phyloP scores from a whole-genome alignment of 306 rosid genomes.

The Dalbergia cultrata region DNA sequence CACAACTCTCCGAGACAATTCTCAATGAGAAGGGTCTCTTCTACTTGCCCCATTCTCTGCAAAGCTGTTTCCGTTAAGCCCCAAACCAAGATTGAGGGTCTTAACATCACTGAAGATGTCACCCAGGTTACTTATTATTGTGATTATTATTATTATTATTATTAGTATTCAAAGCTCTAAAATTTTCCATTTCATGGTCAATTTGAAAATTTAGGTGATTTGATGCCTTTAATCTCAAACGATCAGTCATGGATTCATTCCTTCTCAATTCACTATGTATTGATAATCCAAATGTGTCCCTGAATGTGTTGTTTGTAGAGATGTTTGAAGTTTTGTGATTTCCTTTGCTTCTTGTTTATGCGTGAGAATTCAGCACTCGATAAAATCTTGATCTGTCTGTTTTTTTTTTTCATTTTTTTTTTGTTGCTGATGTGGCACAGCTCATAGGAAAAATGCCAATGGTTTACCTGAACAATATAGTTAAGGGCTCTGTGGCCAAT shows the following conservation, averaged over 20 bases:
- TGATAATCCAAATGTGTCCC: neutral
- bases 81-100: constrained; percentile 74
- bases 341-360: constrained; percentile 30
- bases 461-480: constrained; percentile 90
- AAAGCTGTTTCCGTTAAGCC: constrained; percentile 73
- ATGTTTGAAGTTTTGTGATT: neutral
- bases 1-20: constrained; percentile 27
- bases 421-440: constrained; percentile 61
- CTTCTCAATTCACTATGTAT: neutral
- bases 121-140: constrained; percentile 59
- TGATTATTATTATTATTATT: no score
- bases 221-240: neutral
- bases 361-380: neutral
- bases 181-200: neutral
- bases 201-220: neutral
- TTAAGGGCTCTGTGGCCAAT: constrained; percentile 84
- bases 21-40: constrained; percentile 35
- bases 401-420: constrained; percentile 6
- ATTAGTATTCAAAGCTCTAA: neutral
- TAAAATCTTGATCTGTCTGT: constrained; percentile 6
- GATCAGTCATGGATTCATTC: neutral
- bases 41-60: constrained; percentile 59
- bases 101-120: constrained; percentile 90
- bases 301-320: neutral
- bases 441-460: constrained; percentile 96